Conservation (phyloP, 345 rosid species). For the Toxicodendron radicans region DNA sequence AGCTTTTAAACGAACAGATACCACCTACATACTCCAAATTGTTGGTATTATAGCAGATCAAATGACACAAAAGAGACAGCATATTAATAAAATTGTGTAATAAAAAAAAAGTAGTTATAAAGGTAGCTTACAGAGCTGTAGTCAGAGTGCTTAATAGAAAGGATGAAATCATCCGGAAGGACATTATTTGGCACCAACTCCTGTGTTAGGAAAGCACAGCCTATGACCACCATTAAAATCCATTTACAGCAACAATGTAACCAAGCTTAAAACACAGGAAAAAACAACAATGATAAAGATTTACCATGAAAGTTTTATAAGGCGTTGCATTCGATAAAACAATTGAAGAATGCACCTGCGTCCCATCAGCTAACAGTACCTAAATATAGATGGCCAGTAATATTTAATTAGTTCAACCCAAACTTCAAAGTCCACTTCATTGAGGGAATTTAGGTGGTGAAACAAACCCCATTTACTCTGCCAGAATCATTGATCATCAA, state of each 20-base stretch:
- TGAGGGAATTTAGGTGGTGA: slow-evolving; percentile 6
- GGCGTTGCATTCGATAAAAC: slow-evolving; percentile 73
- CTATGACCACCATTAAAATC: slow-evolving; percentile 7
- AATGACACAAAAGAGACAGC: background rate
- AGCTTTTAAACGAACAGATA: background rate
- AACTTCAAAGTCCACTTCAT: slow-evolving; percentile 8
- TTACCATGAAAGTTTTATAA: slow-evolving; percentile 61
- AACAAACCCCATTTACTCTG: slow-evolving; percentile 44
- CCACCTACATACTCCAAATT: background rate
- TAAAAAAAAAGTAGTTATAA: background rate
- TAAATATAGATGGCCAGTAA: slow-evolving; percentile 22
- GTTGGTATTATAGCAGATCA: background rate
- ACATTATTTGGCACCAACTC: slow-evolving; percentile 52
- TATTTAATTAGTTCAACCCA: slow-evolving; percentile 14
- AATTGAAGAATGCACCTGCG: slow-evolving; percentile 41
- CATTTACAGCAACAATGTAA: background rate
- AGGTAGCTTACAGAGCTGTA: slow-evolving; percentile 54
- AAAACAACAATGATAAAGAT: background rate
- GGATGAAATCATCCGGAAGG: slow-evolving; percentile 49
- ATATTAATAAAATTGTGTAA: background rate
- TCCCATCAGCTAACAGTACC: slow-evolving; percentile 64
- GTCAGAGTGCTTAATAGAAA: slow-evolving; percentile 46
- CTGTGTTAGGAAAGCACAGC: slow-evolving; percentile 32
- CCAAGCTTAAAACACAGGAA: background rate
- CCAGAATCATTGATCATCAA: slow-evolving; percentile 34